phyloP scores from a whole-genome alignment of 1,139 yeast genomes.

The Saccharomyces hybrid region DNA sequence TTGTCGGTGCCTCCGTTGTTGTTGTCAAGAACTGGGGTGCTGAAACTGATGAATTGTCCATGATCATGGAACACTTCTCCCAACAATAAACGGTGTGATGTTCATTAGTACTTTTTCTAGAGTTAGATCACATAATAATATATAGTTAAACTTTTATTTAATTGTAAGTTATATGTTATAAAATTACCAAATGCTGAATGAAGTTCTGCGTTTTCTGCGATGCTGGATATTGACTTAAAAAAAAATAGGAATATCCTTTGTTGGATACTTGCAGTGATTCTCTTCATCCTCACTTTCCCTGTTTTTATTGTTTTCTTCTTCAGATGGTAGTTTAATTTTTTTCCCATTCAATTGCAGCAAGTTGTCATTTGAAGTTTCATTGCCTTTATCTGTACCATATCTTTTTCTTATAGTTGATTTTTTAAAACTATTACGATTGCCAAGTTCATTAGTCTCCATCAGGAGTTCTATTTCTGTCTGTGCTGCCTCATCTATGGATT shows the following conservation, averaged over 20 bases:
- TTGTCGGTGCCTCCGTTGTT: conserved; percentile 99
- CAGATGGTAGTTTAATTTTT: not conserved
- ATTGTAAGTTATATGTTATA: not conserved
- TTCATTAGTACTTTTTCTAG: conserved; percentile 3
- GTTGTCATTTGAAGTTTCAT: not conserved
- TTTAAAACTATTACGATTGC: conserved; percentile 1
- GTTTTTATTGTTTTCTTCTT: not conserved
- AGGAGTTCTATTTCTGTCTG: conserved; percentile 18
- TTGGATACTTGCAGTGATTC: conserved; percentile 11
- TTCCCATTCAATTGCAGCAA: not conserved
- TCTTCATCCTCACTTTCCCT: conserved; percentile 5
- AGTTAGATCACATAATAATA: conserved; percentile 1
- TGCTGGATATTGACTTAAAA: conserved; percentile 11
- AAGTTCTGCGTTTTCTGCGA: not conserved
- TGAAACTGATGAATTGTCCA: conserved; percentile 96
- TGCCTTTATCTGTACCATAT: not conserved
- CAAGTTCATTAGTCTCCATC: conserved; percentile 17
- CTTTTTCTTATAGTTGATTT: not conserved
- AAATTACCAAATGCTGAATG: not conserved
- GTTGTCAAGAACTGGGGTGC: conserved; percentile 99
- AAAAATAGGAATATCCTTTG: conserved; percentile 28
- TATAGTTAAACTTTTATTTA: not conserved
- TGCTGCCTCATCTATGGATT: conserved; percentile 20
- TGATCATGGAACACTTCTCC: conserved; percentile 93
- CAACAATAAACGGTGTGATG: conserved; percentile 44